A percentile compares a stretch with the other conserved stretches of the same genome.
phyloP scores from a whole-genome alignment of 164 flowering plant species.

The Brasenia schreberi region DNA sequence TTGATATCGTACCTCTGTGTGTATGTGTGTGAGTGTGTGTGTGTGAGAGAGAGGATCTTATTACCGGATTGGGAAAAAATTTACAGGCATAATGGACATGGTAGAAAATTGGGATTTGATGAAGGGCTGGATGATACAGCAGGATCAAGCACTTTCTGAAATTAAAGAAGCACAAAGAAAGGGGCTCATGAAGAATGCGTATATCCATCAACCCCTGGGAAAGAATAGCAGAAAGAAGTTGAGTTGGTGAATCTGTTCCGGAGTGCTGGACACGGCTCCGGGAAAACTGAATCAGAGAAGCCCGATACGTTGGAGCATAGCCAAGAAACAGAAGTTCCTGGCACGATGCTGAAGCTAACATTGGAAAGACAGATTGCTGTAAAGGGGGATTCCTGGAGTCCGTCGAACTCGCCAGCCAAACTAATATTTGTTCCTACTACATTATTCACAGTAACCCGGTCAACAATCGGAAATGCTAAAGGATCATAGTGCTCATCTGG shows the following conservation, averaged over 20 bases:
- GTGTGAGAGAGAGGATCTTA: neutral
- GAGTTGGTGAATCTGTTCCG: constrained; percentile 13
- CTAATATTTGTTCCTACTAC: constrained; percentile 36
- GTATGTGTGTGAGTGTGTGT: neutral
- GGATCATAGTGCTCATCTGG: constrained; percentile 54
- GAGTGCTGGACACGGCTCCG: constrained; percentile 33
- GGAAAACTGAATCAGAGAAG: constrained; percentile 28
- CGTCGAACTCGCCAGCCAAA: constrained; percentile 42
- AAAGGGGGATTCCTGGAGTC: constrained; percentile 49
- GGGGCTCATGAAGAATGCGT: constrained; percentile 13
- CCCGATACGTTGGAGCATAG: constrained; percentile 43
- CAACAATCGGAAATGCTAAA: constrained; percentile 34
- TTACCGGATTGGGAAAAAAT: neutral
- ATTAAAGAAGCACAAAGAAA: neutral
- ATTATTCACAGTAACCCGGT: constrained; percentile 30
- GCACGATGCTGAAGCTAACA: constrained; percentile 25
- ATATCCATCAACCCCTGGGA: constrained; percentile 6
- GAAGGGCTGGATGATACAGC: neutral
- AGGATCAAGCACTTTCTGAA: neutral
- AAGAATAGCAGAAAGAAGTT: constrained; percentile 21
- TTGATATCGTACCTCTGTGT: no score
- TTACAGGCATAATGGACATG: neutral
- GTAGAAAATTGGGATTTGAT: neutral
- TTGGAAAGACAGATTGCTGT: constrained; percentile 45
- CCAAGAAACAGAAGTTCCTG: constrained; percentile 37